phyloP scores from a whole-genome alignment of 2,329 filamentous ascomycete genomes.

The Phyllosticta ampelicida region DNA sequence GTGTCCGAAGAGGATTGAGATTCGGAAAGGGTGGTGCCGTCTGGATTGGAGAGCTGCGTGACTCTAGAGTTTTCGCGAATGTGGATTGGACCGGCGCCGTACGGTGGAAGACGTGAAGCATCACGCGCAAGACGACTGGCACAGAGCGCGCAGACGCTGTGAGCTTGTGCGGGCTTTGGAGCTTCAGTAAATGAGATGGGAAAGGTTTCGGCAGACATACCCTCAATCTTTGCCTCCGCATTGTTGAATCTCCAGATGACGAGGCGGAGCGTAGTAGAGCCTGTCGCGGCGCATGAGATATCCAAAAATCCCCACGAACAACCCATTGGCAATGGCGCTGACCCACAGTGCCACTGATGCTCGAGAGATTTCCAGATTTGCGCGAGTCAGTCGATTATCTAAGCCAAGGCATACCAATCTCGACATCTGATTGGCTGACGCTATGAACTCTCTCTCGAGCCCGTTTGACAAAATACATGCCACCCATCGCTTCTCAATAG shows the following conservation, averaged over 20 bases:
- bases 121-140: constrained; percentile 21
- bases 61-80: constrained; percentile 14
- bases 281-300: background rate
- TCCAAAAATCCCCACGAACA: background rate
- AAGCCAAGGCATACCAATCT: background rate
- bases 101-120: constrained; percentile 11
- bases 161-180: constrained; percentile 22
- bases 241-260: background rate
- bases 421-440: background rate
- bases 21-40: constrained; percentile 23
- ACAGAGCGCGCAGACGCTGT: constrained; percentile 30
- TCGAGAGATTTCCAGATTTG: background rate
- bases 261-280: background rate
- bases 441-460: too few relatives aligned
- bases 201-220: background rate
- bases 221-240: constrained; percentile 3
- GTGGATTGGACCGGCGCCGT: constrained; percentile 16
- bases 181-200: background rate
- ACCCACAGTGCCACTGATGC: background rate
- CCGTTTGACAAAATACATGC: too few relatives aligned
- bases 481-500: too few relatives aligned
- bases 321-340: background rate
- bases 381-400: background rate
- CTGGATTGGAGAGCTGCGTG: background rate
- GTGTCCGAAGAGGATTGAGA: constrained; percentile 21